These are phyloP conservation scores for Vaccinium corymbosum DNA, from an alignment of 148 eudicot genomes.

Conservation along the genomic window DNA sequence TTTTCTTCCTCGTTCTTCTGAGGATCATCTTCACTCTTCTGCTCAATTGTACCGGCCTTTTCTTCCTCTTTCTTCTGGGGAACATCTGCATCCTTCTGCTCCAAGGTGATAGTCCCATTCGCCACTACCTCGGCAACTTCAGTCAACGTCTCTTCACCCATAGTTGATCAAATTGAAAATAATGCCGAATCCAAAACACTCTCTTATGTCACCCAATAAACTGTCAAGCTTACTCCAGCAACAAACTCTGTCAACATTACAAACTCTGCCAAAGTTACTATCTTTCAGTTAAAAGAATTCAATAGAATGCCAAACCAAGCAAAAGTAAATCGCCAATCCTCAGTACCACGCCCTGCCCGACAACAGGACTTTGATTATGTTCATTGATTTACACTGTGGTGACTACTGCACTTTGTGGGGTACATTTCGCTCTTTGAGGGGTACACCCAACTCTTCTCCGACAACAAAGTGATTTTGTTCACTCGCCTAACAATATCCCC, in stretches of 20 bases:
- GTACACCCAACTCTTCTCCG: neutral
- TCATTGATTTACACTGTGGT: neutral
- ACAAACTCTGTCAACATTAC: neutral
- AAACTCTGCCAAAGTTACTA: neutral
- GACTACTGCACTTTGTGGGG: neutral
- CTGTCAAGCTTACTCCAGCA: neutral
- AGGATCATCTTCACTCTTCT: conserved; percentile 29
- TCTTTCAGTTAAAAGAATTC: neutral
- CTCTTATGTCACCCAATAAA: neutral
- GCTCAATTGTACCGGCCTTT: conserved; percentile 15
- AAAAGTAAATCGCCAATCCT: neutral
- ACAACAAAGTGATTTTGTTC: neutral
- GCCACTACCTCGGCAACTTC: conserved; percentile 38
- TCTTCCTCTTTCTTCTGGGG: conserved; percentile 34
- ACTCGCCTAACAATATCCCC: neutral
- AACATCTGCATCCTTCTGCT: conserved; percentile 27
- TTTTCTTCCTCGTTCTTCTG: conserved; percentile 39
- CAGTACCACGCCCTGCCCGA: neutral
- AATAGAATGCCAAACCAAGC: neutral
- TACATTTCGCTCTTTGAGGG: neutral
- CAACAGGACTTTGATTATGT: neutral
- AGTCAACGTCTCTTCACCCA: conserved; percentile 60
- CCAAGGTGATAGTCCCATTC: conserved; percentile 36
- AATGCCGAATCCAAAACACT: neutral
- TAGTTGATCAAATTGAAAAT: conserved; percentile 21